Evolutionary conservation across 139 green algal species (phyloP).

Genomic region (Monoraphidium neglectum): DNA sequence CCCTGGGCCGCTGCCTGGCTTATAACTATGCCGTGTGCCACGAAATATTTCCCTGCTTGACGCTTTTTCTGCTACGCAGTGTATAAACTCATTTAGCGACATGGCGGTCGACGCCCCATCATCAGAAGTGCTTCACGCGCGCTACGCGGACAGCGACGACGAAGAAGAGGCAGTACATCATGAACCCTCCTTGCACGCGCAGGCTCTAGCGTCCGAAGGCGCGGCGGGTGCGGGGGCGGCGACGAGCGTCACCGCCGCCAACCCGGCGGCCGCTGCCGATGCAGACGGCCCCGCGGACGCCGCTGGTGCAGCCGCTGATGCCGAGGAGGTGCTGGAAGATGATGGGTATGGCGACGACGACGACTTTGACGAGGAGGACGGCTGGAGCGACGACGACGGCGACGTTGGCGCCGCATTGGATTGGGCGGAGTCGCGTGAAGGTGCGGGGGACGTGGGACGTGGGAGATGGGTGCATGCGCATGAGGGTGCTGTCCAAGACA

Average conservation of each 20-base stretch:
- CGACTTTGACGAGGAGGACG: slow-evolving; percentile 46
- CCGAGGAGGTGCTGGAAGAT: slow-evolving; percentile 25
- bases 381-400: slow-evolving; percentile 57
- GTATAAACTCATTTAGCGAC: too few species aligned
- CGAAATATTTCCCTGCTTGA: too few species aligned
- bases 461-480: background rate
- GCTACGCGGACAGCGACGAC: slow-evolving; percentile 15
- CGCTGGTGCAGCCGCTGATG: background rate
- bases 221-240: background rate
- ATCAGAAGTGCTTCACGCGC: slow-evolving; percentile 10
- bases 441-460: slow-evolving; percentile 32
- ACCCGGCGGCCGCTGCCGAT: background rate
- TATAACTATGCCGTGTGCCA: too few species aligned
- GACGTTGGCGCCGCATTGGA: slow-evolving; percentile 64
- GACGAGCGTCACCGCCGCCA: background rate
- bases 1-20: too few species aligned
- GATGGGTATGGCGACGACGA: slow-evolving; percentile 22
- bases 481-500: background rate
- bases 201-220: background rate
- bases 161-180: background rate
- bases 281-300: background rate
- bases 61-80: too few species aligned
- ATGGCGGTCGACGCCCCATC: background rate
- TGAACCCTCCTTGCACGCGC: background rate
- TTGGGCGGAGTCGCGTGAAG: slow-evolving; percentile 75